Evolutionary conservation across 2,329 filamentous ascomycete genomes (phyloP), one percentile per base, ranked within the genome.

Genomic region (Diaporthe sp.): DNA sequence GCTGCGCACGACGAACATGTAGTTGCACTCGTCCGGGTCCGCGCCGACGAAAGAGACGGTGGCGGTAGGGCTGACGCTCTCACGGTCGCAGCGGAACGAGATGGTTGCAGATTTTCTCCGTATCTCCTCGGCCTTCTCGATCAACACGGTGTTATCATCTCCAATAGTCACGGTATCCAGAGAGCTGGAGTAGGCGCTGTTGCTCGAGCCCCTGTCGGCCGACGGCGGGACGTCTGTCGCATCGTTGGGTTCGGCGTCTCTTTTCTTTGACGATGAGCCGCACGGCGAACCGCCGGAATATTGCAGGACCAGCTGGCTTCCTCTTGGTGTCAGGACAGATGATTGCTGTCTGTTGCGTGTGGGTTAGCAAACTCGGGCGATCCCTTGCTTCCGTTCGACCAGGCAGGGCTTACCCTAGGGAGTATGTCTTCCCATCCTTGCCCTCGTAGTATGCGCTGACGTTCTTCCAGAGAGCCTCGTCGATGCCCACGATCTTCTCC

Each of bases 1-100:
- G 34, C 95, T 97, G 78, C 96, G 94, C 68, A 96, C 93, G 84
- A 98, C 96, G 86, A 99, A 99, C 85, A 98, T 94, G 85, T 98
- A 99, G 42, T 95, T 92, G 88, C 97, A 99, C 76, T 97, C 93
- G 82, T 98, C 96, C 55, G 94, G 93, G 77, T 96, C 93, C 58
- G 87, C 87, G 76, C 94, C 95, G 76, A 98, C 93, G 83, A 98
- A 99, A 28, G 94, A 95, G 51, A 97, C 88, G 6, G 90, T 90
- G 5, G 95, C 93, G 55, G 90, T 88, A 6, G 91, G 90, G 42
- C 88, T 89, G 2, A 93, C 87, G 1, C 94, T 92, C 80, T 98
- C 95, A 77, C 91, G 92, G 82, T 98, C 96, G 87, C 97, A 99
- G 78, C 97, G 93, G 83, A 98, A 96, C 34, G 95, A 97, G 84